Percentiles rank a stretch among this genome's conserved stretches.
phyloP scores from a whole-genome alignment of 768 basidiomycete genomes.

The Tricholoma bakamatsutake region DNA sequence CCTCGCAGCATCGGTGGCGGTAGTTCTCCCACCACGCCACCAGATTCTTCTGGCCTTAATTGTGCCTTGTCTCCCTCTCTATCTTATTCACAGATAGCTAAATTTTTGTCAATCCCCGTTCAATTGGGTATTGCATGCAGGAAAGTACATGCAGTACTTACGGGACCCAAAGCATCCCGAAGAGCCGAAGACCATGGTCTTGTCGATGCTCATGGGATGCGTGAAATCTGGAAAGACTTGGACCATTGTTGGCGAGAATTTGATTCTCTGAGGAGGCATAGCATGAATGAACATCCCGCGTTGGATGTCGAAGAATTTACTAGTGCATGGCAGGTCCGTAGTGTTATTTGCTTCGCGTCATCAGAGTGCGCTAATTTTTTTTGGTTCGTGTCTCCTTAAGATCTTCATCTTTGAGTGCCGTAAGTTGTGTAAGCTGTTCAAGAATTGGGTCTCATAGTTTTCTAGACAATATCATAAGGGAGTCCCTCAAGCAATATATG shows the following conservation, averaged over 20 bases:
- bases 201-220: conserved; percentile 59
- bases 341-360: conserved; percentile 3
- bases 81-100: conserved; percentile 44
- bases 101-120: conserved; percentile 64
- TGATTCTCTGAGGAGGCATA: conserved; percentile 47
- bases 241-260: conserved; percentile 84
- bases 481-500: conserved; percentile 65
- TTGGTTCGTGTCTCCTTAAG: conserved; percentile 27
- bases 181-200: conserved; percentile 44
- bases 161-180: conserved; percentile 69
- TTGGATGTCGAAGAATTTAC: conserved; percentile 56
- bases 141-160: conserved; percentile 70
- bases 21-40: conserved; percentile 8
- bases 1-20: conserved; percentile 10
- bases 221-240: conserved; percentile 80
- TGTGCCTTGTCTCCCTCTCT: conserved; percentile 25
- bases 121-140: conserved; percentile 74
- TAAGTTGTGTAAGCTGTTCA: conserved; percentile 33
- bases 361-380: conserved; percentile 10
- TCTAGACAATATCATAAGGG: conserved; percentile 79
- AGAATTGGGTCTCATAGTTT: neutral
- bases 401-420: conserved; percentile 90
- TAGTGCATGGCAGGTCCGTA: conserved; percentile 79
- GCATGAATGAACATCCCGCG: conserved; percentile 26
- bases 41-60: conserved; percentile 9